A percentile compares a stretch with the other conserved stretches of the same genome.
Conservation (phyloP, 1,139 yeast genomes). For the Hyphopichia pseudoburtonii region DNA sequence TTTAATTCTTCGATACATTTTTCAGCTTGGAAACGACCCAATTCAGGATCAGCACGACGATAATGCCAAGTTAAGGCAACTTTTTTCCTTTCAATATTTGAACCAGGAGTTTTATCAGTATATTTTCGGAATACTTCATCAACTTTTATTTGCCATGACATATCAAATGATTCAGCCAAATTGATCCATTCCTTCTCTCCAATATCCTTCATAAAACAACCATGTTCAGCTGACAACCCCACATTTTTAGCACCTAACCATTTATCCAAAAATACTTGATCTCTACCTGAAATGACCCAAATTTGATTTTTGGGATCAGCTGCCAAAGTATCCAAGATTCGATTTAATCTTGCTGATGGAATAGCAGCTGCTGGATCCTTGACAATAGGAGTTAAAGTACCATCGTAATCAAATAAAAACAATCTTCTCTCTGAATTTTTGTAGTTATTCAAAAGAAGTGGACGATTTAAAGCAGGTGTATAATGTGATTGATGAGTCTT, state of each 20-base stretch:
- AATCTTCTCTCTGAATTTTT: slow-evolving; percentile 63
- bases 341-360: slow-evolving; percentile 73
- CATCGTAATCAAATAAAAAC: slow-evolving; percentile 93
- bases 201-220: slow-evolving; percentile 84
- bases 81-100: slow-evolving; percentile 81
- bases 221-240: slow-evolving; percentile 96
- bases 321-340: slow-evolving; percentile 58
- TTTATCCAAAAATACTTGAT: slow-evolving; percentile 81
- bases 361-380: slow-evolving; percentile 98
- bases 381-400: slow-evolving; percentile 94
- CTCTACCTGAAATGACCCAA: slow-evolving; percentile 97
- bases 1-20: slow-evolving; percentile 67
- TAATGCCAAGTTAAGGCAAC: slow-evolving; percentile 99
- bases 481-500: slow-evolving; percentile 49
- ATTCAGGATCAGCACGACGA: slow-evolving; percentile 89
- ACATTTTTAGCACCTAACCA: slow-evolving; percentile 78
- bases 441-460: slow-evolving; percentile 61
- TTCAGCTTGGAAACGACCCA: slow-evolving; percentile 83
- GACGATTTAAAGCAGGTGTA: slow-evolving; percentile 86
- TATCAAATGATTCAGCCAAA: slow-evolving; percentile 77
- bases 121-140: slow-evolving; percentile 68
- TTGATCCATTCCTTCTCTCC: slow-evolving; percentile 72
- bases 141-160: slow-evolving; percentile 91
- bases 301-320: slow-evolving; percentile 81
- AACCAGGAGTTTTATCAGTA: slow-evolving; percentile 89